A percentile compares a stretch with the other conserved stretches of the same genome.
Conservation (phyloP, 768 basidiomycete genomes). For the Lactifluus volemus region DNA sequence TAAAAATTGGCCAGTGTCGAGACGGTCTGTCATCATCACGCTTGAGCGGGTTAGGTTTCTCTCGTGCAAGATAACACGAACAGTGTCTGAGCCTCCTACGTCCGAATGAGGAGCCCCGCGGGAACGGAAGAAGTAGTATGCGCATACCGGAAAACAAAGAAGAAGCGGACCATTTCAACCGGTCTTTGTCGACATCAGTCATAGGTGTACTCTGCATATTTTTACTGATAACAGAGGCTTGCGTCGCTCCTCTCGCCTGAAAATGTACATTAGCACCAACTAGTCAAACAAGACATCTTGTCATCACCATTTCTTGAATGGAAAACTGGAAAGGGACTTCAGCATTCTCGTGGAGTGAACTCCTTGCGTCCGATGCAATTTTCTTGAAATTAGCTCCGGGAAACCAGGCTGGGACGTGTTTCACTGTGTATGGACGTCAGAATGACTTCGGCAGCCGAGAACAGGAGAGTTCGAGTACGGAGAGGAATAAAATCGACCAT, state of each 20-base stretch:
- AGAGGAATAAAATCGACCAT: constrained; percentile 24
- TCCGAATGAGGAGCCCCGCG: background rate
- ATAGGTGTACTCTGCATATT: constrained; percentile 1
- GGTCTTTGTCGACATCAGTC: constrained; percentile 8
- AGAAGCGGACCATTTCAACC: constrained; percentile 21
- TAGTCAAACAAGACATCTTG: background rate
- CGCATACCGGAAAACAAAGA: constrained; percentile 19
- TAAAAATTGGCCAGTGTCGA: constrained; percentile 20
- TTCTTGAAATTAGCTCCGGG: constrained; percentile 23
- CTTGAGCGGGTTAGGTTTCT: background rate
- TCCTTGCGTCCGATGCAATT: constrained; percentile 4
- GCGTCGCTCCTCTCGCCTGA: constrained; percentile 18
- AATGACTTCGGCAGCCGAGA: background rate
- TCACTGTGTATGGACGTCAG: background rate
- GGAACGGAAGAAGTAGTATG: background rate
- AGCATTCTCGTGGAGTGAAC: background rate
- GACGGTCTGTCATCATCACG: constrained; percentile 15
- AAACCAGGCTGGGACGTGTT: constrained; percentile 24
- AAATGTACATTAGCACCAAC: background rate
- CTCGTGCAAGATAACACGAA: background rate
- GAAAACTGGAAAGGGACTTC: background rate
- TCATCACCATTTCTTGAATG: constrained; percentile 3
- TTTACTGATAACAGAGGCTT: constrained; percentile 17
- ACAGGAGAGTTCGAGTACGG: constrained; percentile 18
- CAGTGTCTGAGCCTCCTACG: constrained; percentile 18